These are phyloP conservation scores for Gonapodya prolifera DNA, from an alignment of 192 early-diverging fungal genomes.

Conservation along the genomic window DNA sequence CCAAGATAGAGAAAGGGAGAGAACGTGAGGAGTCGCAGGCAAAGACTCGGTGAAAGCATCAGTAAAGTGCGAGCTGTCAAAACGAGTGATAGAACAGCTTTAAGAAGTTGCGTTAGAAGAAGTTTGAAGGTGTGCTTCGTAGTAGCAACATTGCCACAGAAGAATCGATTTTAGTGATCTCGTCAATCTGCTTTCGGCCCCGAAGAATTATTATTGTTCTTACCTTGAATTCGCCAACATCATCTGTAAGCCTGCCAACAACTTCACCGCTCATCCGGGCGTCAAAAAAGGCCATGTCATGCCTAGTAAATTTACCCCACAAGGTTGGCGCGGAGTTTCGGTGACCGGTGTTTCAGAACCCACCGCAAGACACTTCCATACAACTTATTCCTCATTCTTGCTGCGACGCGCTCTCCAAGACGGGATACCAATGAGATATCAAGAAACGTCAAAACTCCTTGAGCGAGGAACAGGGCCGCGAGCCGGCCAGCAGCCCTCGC, in stretches of 20 bases:
- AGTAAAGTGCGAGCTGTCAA: background rate
- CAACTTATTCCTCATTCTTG: background rate
- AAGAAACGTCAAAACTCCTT: background rate
- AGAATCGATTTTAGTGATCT: too few species aligned
- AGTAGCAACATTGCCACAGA: too few species aligned
- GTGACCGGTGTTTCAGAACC: background rate
- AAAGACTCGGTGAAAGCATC: background rate
- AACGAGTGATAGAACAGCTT: background rate
- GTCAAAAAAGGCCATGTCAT: background rate
- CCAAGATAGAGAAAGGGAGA: background rate
- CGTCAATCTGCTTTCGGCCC: too few species aligned
- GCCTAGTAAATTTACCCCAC: too few species aligned
- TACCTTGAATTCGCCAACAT: background rate
- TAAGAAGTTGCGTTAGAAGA: background rate
- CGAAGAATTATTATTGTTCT: background rate
- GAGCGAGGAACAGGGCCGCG: background rate
- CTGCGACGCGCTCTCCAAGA: background rate
- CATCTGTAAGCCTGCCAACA: background rate
- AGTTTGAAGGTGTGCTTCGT: conserved; percentile 1
- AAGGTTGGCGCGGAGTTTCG: background rate
- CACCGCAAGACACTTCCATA: background rate
- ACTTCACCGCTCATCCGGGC: background rate
- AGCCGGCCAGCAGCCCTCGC: background rate
- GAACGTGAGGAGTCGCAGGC: background rate
- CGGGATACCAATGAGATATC: background rate